Evolutionary conservation across 2,329 filamentous ascomycete species (phyloP).

Genomic region (Sclerotinia glacialis): DNA sequence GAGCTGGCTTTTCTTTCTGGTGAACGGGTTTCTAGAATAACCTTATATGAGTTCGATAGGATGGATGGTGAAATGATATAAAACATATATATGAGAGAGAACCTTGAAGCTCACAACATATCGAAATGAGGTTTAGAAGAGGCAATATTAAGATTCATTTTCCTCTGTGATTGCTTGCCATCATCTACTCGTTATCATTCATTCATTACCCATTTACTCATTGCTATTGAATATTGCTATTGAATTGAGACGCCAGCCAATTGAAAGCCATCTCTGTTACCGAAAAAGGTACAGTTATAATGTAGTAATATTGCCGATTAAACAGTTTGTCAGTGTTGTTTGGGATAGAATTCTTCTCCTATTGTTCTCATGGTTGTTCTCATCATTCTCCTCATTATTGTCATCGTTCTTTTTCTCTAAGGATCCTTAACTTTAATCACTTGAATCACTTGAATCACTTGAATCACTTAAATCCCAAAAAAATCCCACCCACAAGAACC

Average conservation of each 20-base stretch:
- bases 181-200: no score
- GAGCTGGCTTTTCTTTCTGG: background rate
- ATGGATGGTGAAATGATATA: background rate
- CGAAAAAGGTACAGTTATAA: background rate
- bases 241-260: no score
- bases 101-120: background rate
- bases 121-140: background rate
- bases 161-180: background rate
- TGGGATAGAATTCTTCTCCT: slow-evolving; percentile 3
- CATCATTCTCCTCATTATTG: no score
- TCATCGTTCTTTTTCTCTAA: no score
- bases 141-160: background rate
- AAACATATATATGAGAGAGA: background rate
- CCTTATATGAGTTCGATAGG: background rate
- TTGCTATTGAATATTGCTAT: background rate
- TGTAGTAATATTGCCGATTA: background rate
- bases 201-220: no score
- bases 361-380: no score
- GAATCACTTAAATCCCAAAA: no score
- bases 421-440: background rate
- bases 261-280: background rate
- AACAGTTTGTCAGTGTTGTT: background rate
- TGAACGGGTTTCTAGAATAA: background rate
- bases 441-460: no score
- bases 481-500: background rate